These are phyloP conservation scores for Cokeromyces recurvatus DNA, from an alignment of 371 early-diverging fungal species.

Conservation along the genomic window DNA sequence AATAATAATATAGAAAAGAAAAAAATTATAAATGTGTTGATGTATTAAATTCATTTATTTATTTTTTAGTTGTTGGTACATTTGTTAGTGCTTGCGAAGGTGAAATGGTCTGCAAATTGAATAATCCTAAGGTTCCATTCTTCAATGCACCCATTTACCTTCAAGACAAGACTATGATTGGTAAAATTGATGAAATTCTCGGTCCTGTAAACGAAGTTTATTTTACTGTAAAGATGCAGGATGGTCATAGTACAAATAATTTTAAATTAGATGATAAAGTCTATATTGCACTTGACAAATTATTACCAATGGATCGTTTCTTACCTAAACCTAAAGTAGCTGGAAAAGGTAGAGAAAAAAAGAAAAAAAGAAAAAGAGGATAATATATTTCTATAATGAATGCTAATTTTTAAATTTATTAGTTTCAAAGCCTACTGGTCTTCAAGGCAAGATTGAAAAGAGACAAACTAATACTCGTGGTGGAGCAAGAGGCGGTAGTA, in stretches of 20 bases:
- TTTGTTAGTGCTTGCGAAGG: conserved; percentile 96
- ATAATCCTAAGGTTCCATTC: conserved; percentile 93
- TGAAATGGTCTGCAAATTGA: conserved; percentile 94
- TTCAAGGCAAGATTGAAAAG: conserved; percentile 50
- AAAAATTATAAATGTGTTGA: too few species aligned
- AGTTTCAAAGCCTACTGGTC: conserved; percentile 39
- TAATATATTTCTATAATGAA: too few species aligned
- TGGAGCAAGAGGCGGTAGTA: conserved; percentile 10
- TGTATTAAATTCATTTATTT: background rate
- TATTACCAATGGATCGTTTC: conserved; percentile 95
- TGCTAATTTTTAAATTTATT: background rate
- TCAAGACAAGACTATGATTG: conserved; percentile 96
- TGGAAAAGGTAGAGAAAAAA: conserved; percentile 46
- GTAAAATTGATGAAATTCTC: conserved; percentile 99
- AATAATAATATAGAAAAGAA: background rate
- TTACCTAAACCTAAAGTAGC: conserved; percentile 88
- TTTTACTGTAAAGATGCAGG: conserved; percentile 94
- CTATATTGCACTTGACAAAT: conserved; percentile 89
- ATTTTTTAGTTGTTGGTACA: conserved; percentile 74
- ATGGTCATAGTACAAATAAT: conserved; percentile 85
- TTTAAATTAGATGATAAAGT: conserved; percentile 91
- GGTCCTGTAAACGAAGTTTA: conserved; percentile 97
- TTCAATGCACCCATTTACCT: conserved; percentile 98
- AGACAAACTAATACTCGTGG: conserved; percentile 14
- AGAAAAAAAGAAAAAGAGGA: background rate